Base-by-base conservation (phyloP, 805 yeast genomes). In the Schizosaccharomyces osmophilus region DNA sequence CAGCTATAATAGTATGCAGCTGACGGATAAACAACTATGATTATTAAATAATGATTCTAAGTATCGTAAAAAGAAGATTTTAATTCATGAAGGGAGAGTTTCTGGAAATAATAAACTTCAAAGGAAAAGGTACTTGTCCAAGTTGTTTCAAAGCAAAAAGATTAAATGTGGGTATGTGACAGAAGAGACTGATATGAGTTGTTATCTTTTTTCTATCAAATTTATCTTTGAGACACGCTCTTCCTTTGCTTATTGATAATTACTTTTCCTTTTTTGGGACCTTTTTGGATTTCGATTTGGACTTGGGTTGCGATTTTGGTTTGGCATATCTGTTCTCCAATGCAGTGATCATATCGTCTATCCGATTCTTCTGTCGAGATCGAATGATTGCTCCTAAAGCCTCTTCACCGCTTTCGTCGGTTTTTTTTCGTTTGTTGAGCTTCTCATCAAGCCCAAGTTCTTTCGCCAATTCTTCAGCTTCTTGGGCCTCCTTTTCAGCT, bases 391-490 rank as follows among this genome's bases (percentile, higher is more conserved):
- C 70, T 13, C 71, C 72, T 15, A 74, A 66, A 4, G 69, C 71
- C 5, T 59, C 62, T 31, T 57, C 63, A 26, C 62, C 57, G 11
- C 62, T 61, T 59, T 48, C 58, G 19, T 29, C 58, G 51, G 75
- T 73, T 61, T 57, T 61, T 55, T 62, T 65, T 71, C 71, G 63
- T 80, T 72, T 62, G 78, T 80, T 62, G 67, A 73, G 62, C 73
- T 67, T 60, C 67, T 67, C 59, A 65, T 65, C 61, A 67, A 73
- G 15, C 66, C 76, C 68, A 69, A 68, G 68, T 67, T 83, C 82
- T 63, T 76, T 75, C 1, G 87, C 83, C 66, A 65, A 61, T 62
- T 84, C 88, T 64, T 78, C 81, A 15, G 81, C 82, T 64, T 79
- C 73, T 59, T 74, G 71, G 62, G 79, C 76, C 62, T 75, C 77